phyloP scores from a whole-genome alignment of 2,329 filamentous ascomycete genomes.

The Diaporthe sp. region DNA sequence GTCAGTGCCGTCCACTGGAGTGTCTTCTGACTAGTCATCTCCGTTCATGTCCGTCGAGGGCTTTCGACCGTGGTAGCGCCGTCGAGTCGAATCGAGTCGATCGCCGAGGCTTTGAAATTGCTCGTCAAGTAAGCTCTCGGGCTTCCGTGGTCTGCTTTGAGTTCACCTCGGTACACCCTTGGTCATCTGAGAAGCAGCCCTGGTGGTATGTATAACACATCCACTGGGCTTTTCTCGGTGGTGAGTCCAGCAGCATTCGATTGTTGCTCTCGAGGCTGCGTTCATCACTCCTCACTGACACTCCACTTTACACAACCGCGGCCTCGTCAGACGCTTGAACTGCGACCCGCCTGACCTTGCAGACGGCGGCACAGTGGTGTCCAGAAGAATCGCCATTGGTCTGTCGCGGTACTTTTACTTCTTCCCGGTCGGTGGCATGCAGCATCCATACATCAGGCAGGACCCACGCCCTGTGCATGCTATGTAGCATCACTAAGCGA shows the following conservation, averaged over 20 bases:
- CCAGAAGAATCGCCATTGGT: background rate
- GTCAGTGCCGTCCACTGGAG: background rate
- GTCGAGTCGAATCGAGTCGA: background rate
- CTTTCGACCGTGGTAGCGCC: background rate
- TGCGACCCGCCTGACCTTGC: background rate
- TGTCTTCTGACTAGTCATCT: background rate
- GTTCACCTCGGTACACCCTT: background rate
- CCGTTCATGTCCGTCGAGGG: background rate
- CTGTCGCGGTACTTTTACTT: background rate
- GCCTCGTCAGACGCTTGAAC: background rate
- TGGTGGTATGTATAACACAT: no score
- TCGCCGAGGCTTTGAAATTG: background rate
- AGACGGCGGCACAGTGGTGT: background rate
- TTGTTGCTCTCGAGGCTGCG: background rate
- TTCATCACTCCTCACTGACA: background rate
- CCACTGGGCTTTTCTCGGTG: background rate
- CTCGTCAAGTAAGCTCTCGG: background rate
- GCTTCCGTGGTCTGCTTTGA: no score
- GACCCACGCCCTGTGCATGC: background rate
- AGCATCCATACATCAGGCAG: constrained; percentile 4
- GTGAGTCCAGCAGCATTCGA: background rate
- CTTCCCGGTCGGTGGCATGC: background rate
- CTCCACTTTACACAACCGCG: background rate
- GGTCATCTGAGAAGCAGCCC: background rate
- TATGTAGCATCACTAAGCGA: background rate